phyloP scores from a whole-genome alignment of 305 asterid species.

The Fraxinus nigra region DNA sequence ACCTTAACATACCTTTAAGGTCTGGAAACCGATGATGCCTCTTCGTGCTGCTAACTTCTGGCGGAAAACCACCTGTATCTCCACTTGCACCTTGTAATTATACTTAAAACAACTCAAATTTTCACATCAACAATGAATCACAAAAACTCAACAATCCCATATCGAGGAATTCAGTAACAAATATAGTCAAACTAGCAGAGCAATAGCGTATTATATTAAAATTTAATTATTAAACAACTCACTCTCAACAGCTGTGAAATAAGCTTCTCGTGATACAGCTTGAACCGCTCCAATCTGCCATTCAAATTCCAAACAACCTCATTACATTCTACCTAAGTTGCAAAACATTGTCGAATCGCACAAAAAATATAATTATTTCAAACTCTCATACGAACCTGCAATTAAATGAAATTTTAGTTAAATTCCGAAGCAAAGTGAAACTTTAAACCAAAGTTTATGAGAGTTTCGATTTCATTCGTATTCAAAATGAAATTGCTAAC shows the following conservation, averaged over 20 bases:
- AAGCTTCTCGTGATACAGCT: constrained; percentile 75
- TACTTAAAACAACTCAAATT: neutral
- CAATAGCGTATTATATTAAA: neutral
- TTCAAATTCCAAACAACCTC: neutral
- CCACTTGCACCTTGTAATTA: constrained; percentile 45
- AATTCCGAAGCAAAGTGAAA: neutral
- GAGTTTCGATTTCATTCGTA: neutral
- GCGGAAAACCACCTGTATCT: constrained; percentile 35
- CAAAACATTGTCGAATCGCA: neutral
- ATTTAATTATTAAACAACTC: constrained; percentile 14
- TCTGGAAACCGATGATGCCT: constrained; percentile 55
- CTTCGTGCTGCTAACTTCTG: constrained; percentile 51
- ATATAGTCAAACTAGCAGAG: neutral
- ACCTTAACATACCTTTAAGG: constrained; percentile 50
- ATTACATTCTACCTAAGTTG: neutral
- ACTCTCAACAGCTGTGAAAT: constrained; percentile 61
- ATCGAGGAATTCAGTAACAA: neutral
- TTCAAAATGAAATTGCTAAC: neutral
- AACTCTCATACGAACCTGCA: neutral
- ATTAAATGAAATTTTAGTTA: neutral
- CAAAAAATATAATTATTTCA: neutral
- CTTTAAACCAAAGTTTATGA: neutral
- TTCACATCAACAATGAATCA: neutral
- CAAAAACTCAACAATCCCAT: neutral
- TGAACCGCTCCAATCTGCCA: constrained; percentile 77